Evolutionary conservation across 805 yeast genomes (phyloP), one percentile per base, ranked within the genome.

Genomic region (Lachancea mirantina): DNA sequence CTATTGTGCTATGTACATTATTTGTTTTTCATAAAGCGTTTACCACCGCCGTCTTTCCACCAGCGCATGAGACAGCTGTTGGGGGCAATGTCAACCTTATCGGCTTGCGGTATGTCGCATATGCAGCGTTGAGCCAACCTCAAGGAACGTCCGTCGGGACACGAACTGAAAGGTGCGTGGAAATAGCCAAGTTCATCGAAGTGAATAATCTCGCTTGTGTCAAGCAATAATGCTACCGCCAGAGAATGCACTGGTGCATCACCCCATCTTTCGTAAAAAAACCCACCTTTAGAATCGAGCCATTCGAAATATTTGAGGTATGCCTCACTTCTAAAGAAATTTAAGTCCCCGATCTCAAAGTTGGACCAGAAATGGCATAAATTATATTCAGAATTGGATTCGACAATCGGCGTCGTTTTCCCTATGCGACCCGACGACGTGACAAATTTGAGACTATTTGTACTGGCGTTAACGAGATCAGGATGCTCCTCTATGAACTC

Each of bases 191-290:
- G 66, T 47, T 85, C 94, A 36, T 77, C 77, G 55, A 87, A 83
- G 62, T 80, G 84, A 50, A 78, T 80, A 25, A 87, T 58, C 50
- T 84, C 79, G 11, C 64, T 52, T 33, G 63, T 68, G 40, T 76
- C 72, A 40, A 83, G 57, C 26, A 83, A 53, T 26, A 83, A 53
- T 0, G 81, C 54, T 1, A 72, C 76, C 1, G 76, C 94, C 18
- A 84, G 63, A 0, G 89, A 66, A 54, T 85, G 95, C 10, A 85
- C 83, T 0, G 95, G 95, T 0, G 95, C 95, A 60, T 87, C 96
- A 10, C 96, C 96, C 96, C 96, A 87, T 38, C 95, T 62, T 57
- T 85, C 95, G 36, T 81, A 79, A 55, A 80, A 80, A 51, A 84
- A 83, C 4, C 92, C 92, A 29, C 85, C 88, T 13, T 72, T 64